Base-by-base conservation (phyloP, 352 stramenopile genomes). In the Phytophthora sp. region DNA sequence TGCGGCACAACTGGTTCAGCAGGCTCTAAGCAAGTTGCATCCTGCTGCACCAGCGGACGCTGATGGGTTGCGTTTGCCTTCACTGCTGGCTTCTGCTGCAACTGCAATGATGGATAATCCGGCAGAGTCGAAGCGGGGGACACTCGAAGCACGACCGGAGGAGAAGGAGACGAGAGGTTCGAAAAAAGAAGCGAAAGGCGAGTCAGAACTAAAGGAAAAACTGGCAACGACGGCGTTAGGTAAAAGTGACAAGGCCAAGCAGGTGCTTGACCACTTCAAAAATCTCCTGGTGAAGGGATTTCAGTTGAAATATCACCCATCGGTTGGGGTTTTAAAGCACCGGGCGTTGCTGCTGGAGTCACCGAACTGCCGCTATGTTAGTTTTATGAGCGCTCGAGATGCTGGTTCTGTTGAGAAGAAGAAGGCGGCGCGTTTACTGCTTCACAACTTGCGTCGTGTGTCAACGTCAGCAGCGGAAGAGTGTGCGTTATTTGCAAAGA, bases 261-360 rank as follows among this genome's bases (percentile, higher is more conserved):
- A 89, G 47, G 68, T 90, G 33, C 71, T 90, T 2, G 57, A 84
- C 6, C 82, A 91, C 46, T 91, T 91, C 71, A 89, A 89, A 44
- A 91, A 86, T 61, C 73, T 91, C 18, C 69, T 91, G 46, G 68
- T 81, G 20, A 89, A 89, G 35, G 82, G 80, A 5, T 91, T 89
- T 36, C 59, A 77, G 58, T 64, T 89, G n/a, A 77, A 79, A 36
- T 89, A 91, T 63, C 71, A 88, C 44, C 73, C 82, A 7, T 74
- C 74, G 7, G 66, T 66, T 27, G 76, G 77, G 8, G 54, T 79
- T 12, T 51, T 81, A 15, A 91, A 88, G 51, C 66, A 74, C 36
- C 78, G 82, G 4, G 73, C 69, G 12, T 57, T 91, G 16, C 54
- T 82, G 8, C 66, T 90, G 1, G 51, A 76, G 7, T 71, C 58